phyloP scores from a whole-genome alignment of 2,329 filamentous ascomycete genomes.

The Aspergillus sp. region DNA sequence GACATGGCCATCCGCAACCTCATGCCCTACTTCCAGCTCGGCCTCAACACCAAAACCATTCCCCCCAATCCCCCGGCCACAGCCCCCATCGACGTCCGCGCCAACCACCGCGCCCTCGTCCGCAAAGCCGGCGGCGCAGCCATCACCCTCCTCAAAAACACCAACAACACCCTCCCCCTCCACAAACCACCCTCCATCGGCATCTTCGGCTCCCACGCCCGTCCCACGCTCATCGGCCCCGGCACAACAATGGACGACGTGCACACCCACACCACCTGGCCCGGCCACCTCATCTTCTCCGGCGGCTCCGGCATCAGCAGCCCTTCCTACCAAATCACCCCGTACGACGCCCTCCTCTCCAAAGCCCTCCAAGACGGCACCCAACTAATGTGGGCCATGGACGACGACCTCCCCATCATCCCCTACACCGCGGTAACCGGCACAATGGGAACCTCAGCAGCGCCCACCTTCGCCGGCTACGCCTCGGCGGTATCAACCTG shows the following conservation, averaged over 20 bases:
- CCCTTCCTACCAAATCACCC: no score
- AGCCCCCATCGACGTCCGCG: constrained; percentile 52
- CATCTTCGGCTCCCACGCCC: constrained; percentile 7
- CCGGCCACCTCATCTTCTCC: no score
- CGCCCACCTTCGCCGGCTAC: constrained; percentile 62
- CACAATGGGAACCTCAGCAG: no score
- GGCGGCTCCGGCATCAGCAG: constrained; percentile 7
- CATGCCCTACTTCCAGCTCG: constrained; percentile 23
- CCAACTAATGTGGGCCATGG: no score
- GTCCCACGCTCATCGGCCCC: background rate
- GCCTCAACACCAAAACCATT: no score
- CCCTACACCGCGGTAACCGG: no score
- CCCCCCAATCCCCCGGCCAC: no score
- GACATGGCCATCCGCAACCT: constrained; percentile 52
- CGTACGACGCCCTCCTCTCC: no score
- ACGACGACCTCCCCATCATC: no score
- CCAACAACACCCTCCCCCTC: constrained; percentile 51
- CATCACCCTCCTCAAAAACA: constrained; percentile 58
- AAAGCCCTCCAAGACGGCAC: no score
- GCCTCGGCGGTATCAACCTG: constrained; percentile 16
- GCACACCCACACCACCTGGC: no score
- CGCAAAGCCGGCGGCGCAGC: constrained; percentile 56
- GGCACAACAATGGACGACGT: no score
- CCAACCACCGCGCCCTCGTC: constrained; percentile 35
- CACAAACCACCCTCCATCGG: background rate